Evolutionary conservation across 2,329 filamentous ascomycete species (phyloP).

Genomic region (Fusarium sp.): DNA sequence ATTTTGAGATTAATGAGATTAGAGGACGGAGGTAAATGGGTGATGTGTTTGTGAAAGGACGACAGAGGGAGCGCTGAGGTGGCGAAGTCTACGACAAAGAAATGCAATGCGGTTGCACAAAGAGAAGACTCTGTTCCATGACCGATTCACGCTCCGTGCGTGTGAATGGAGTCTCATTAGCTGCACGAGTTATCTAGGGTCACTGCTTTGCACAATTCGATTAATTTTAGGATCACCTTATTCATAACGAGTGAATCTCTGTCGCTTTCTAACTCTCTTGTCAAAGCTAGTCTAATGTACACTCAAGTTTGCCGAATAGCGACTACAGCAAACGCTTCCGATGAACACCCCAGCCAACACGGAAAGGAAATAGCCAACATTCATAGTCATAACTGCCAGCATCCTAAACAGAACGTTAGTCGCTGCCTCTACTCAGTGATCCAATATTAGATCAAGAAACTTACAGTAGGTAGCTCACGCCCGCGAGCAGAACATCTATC

Average conservation of each 20-base stretch:
- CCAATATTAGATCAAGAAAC: neutral
- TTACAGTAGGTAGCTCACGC: neutral
- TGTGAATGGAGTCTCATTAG: too few species aligned
- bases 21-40: neutral
- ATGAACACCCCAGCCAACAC: neutral
- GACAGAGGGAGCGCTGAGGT: neutral
- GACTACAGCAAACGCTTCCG: neutral
- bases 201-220: too few species aligned
- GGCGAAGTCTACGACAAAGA: neutral
- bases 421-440: too few species aligned
- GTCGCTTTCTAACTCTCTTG: neutral
- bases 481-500: neutral
- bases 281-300: neutral
- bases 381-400: neutral
- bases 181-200: too few species aligned
- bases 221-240: fast-evolving
- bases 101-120: neutral
- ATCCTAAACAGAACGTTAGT: neutral
- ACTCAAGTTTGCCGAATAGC: neutral
- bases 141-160: neutral
- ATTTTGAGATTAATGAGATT: neutral
- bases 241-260: neutral
- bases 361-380: neutral
- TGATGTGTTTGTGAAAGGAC: neutral
- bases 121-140: neutral